These are phyloP conservation scores for Cercis canadensis DNA, from an alignment of 306 rosid species.

Conservation along the genomic window DNA sequence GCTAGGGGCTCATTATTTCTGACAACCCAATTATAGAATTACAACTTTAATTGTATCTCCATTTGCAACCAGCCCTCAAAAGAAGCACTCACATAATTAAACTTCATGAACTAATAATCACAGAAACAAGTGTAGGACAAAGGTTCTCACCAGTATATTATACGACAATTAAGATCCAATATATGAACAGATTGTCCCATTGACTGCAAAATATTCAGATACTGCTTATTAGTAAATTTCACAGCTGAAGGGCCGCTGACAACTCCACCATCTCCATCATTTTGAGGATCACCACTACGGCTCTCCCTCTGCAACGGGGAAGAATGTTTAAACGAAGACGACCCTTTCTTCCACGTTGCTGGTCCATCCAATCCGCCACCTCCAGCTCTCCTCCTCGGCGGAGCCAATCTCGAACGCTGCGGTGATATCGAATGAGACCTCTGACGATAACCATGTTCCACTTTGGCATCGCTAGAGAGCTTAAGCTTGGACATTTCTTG, in stretches of 20 bases:
- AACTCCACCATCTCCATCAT: conserved; percentile 39
- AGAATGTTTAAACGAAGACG: conserved; percentile 73
- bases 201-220: conserved; percentile 89
- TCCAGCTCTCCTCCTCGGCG: conserved; percentile 43
- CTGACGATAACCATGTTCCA: conserved; percentile 58
- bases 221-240: conserved; percentile 74
- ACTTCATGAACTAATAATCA: conserved; percentile 1
- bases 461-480: conserved; percentile 43
- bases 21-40: conserved; percentile 20
- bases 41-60: conserved; percentile 6
- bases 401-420: conserved; percentile 73
- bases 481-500: conserved; percentile 83
- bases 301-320: conserved; percentile 94
- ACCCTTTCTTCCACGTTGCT: conserved; percentile 59
- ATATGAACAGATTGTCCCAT: conserved; percentile 94
- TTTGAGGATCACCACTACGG: conserved; percentile 55
- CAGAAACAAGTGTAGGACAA: background rate
- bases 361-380: conserved; percentile 40
- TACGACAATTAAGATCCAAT: conserved; percentile 69
- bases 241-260: conserved; percentile 63
- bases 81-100: no score
- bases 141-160: conserved; percentile 74
- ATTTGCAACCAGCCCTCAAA: conserved; percentile 1
- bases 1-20: conserved; percentile 1
- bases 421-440: conserved; percentile 96